phyloP scores from a whole-genome alignment of 495 filamentous ascomycete species.

The Jackrogersella minutella region DNA sequence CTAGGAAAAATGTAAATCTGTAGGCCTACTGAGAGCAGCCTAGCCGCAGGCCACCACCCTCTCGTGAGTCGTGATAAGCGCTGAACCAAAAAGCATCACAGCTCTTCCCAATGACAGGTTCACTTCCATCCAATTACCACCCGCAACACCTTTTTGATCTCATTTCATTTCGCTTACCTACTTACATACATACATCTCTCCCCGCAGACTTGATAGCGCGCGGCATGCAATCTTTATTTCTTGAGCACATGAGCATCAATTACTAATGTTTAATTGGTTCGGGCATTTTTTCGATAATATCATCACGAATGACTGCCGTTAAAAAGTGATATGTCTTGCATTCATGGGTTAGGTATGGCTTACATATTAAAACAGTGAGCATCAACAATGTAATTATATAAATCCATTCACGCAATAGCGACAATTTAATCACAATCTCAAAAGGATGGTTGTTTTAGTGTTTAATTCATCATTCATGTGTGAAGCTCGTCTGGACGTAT shows the following conservation, averaged over 20 bases:
- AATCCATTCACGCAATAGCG: neutral
- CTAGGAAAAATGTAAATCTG: constrained; percentile 22
- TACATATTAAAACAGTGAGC: neutral
- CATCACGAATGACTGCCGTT: constrained; percentile 8
- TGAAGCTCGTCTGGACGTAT: neutral
- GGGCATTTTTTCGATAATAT: neutral
- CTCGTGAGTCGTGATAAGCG: constrained; percentile 24
- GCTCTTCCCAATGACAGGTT: neutral
- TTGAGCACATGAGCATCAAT: neutral
- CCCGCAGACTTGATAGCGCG: constrained; percentile 22
- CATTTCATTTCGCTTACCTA: neutral
- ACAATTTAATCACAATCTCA: neutral
- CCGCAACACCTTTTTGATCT: neutral
- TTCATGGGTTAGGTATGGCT: constrained; percentile 13
- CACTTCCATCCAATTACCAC: constrained; percentile 17
- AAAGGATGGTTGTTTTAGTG: neutral
- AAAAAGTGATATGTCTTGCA: neutral
- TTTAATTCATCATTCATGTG: constrained; percentile 10
- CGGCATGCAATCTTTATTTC: constrained; percentile 14
- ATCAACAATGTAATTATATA: neutral
- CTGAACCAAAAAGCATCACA: constrained; percentile 19
- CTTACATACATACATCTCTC: too few species aligned
- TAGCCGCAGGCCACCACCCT: constrained; percentile 14
- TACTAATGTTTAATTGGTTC: constrained; percentile 21
- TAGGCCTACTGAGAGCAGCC: constrained; percentile 19